Base-by-base conservation (phyloP, 176 grass and related monocot genomes). In the Carex myosuroides region DNA sequence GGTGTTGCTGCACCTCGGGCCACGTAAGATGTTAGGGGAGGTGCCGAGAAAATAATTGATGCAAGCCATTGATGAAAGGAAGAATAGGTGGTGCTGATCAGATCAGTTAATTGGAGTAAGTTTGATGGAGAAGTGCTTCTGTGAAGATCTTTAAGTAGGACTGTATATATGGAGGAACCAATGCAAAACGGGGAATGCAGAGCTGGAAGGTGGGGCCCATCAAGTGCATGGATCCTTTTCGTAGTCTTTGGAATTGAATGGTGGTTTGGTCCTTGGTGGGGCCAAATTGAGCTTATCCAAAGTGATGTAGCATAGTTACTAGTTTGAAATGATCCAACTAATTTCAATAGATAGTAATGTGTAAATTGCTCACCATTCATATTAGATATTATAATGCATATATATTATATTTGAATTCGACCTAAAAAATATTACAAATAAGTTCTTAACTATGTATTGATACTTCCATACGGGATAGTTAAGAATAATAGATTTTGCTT, bases 31-130 rank as follows among this genome's bases (percentile, higher is more conserved):
- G 70, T 80, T 75, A 80, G 89, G 6, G 8, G 76, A 57, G 59
- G 35, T 79, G 7, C 56, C 5, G 13, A 11, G 8, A 50, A 92
- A 83, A 50, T 80, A 86, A 56, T 81, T 94, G 73, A 91, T 83
- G 87, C 85, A 95, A 21, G 90, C 90, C 93, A 95, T 94, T 79
- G 53, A 79, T 46, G 65, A 55, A 58, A 62, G 64, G 55, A 58
- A 60, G 24, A 61, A 62, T 16, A 52, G 33, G 26, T 80, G 24
- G 22, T 79, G 10, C 37, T 48, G 80, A 83, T 57, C 24, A 48
- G 46, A 48, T 78, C 9, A 30, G 14, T 78, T 57, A 10, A 54
- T 55, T 48, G 22, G 13, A 48, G 3, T 3, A n/a, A 12, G 6
- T 67, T 13, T 65, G 41, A 29, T 66, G 60, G 6, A 66, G 80